Percentiles rank a stretch among this genome's conserved stretches.
Evolutionary conservation across 371 early-diverging fungal species (phyloP).

Genomic region (Mortierella sp.): DNA sequence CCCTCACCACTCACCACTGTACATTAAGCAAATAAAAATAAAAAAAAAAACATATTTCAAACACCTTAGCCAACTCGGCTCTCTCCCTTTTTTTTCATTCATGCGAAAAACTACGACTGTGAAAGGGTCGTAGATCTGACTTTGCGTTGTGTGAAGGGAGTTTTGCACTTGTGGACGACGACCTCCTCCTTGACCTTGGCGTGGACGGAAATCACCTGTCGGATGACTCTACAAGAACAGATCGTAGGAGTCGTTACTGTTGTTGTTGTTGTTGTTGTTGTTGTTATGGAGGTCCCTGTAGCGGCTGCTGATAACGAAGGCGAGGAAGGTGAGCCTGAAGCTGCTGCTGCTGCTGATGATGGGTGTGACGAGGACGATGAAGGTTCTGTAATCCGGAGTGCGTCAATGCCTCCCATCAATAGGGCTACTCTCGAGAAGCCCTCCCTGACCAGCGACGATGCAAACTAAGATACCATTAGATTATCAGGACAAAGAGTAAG

Average conservation of each 20-base stretch:
- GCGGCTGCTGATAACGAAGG: conserved; percentile 4
- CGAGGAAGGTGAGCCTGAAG: background rate
- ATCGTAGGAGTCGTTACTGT: conserved; percentile 15
- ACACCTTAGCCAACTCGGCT: too few species aligned
- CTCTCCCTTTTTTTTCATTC: background rate
- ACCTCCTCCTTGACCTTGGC: conserved; percentile 48
- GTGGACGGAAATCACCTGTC: conserved; percentile 42
- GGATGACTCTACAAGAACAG: conserved; percentile 42
- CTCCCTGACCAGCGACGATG: conserved; percentile 63
- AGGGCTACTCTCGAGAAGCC: conserved; percentile 66
- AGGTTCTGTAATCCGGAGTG: conserved; percentile 54
- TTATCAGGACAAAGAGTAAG: too few species aligned
- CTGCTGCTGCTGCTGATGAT: background rate
- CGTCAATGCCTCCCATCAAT: conserved; percentile 72
- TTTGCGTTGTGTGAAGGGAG: conserved; percentile 26
- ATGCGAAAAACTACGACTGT: background rate
- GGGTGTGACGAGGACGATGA: background rate
- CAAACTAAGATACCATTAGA: conserved; percentile 66
- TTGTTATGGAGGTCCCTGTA: conserved; percentile 1
- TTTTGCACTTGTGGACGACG: conserved; percentile 52
- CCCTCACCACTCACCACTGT: background rate
- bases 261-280: background rate
- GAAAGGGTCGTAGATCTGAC: background rate
- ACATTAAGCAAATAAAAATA: background rate
- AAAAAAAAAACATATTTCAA: background rate